A percentile compares a stretch with the other conserved stretches of the same genome.
Conservation (phyloP, 345 rosid species). For the Rhodomyrtus tomentosa region DNA sequence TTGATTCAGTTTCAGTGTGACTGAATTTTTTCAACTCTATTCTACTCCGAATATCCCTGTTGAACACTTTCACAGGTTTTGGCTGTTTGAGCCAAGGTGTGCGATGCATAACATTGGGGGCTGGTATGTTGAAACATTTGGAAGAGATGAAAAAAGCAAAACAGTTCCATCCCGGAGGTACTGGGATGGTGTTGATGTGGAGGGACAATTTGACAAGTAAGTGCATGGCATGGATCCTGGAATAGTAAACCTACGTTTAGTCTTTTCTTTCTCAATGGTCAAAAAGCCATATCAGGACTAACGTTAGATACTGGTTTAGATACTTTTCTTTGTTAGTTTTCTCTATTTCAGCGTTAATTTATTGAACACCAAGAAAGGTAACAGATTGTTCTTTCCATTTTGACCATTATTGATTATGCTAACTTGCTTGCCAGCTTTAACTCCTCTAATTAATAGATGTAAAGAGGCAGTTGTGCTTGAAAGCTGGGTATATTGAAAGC, state of each 20-base stretch:
- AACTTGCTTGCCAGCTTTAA: background rate
- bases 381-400: background rate
- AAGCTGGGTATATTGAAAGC: background rate
- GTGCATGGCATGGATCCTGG: conserved; percentile 6
- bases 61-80: conserved; percentile 44
- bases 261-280: background rate
- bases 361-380: background rate
- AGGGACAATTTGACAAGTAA: conserved; percentile 53
- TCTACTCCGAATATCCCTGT: background rate
- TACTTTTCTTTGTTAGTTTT: background rate
- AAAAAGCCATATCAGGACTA: background rate
- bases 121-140: conserved; percentile 94
- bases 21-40: background rate
- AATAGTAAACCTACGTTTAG: background rate
- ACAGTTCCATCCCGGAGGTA: conserved; percentile 57
- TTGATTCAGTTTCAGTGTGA: background rate
- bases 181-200: conserved; percentile 67
- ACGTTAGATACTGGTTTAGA: background rate
- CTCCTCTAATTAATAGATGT: background rate
- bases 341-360: background rate
- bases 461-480: background rate
- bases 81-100: conserved; percentile 97
- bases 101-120: conserved; percentile 84
- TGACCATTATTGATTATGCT: background rate
- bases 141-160: conserved; percentile 58